These are phyloP conservation scores for Collybia sordida DNA, from an alignment of 768 basidiomycete species.

Conservation along the genomic window DNA sequence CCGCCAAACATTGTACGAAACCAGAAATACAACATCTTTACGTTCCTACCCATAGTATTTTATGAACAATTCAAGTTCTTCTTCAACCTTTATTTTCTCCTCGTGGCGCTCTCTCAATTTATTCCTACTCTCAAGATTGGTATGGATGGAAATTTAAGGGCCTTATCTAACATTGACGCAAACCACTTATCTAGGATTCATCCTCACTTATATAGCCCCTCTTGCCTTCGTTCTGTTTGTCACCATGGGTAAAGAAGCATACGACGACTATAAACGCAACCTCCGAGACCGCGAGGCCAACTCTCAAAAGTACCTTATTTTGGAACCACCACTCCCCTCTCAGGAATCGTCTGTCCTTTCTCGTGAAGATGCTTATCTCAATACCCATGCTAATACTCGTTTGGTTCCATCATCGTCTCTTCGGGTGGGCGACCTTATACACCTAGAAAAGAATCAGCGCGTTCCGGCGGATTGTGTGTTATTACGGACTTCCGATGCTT, in stretches of 20 bases:
- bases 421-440: slow-evolving; percentile 87
- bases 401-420: slow-evolving; percentile 87
- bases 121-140: slow-evolving; percentile 95
- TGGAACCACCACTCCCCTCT: slow-evolving; percentile 51
- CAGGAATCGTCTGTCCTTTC: slow-evolving; percentile 31
- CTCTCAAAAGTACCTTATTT: slow-evolving; percentile 83
- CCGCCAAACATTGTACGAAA: slow-evolving; percentile 94
- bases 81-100: slow-evolving; percentile 97
- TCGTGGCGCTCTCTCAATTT: slow-evolving; percentile 96
- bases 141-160: slow-evolving; percentile 31
- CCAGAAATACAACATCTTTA: slow-evolving; percentile 96
- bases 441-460: slow-evolving; percentile 95
- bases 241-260: slow-evolving; percentile 98
- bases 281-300: slow-evolving; percentile 94
- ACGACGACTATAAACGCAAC: slow-evolving; percentile 95
- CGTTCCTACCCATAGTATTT: slow-evolving; percentile 96
- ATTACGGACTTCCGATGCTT: slow-evolving; percentile 81
- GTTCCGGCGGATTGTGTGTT: slow-evolving; percentile 94
- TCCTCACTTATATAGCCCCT: slow-evolving; percentile 93
- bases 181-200: slow-evolving; percentile 62
- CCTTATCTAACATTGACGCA: neutral
- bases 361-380: slow-evolving; percentile 40
- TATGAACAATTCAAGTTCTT: slow-evolving; percentile 99
- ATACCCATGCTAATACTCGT: slow-evolving; percentile 54
- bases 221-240: slow-evolving; percentile 93